Base-by-base conservation (phyloP, 345 rosid species). In the Dipteronia dyeriana region DNA sequence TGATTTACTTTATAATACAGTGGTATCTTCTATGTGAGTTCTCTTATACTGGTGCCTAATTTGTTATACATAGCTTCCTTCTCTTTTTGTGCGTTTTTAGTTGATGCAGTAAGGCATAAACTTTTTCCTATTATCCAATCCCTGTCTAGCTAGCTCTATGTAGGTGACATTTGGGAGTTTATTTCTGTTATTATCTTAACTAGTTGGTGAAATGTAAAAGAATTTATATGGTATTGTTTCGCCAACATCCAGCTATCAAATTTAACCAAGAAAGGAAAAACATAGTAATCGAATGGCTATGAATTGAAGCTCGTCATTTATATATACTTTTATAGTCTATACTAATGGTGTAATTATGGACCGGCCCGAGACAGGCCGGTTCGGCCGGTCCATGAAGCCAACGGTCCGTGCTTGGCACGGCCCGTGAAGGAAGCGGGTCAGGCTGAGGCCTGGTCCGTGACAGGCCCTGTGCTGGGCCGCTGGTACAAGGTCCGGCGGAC, bases 1-100 rank as follows among this genome's bases (percentile, higher is more conserved):
- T 53, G 47, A n/a, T 20, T 34, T 38, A 14, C 45, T 57, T 7
- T 61, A 45, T 73, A 47, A 64, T 34, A 31, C 20, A 12, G n/a
- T 75, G 59, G 7, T 19, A 20, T 11, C 47, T 17, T 62, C 16
- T 19, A 12, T 51, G 16, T 7, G 29, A 51, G 17, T 65, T 75
- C 43, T 31, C 26, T 19, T 59, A 59, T 20, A 59, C 10, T 1
- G 22, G 57, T 59, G 26, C 63, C 62, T 57, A 9, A 65, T 11
- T 16, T 65, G 41, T 65, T 16, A 65, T 10, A 31, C 43, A 34
- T 6, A 29, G 68, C 68, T 65, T 65, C 41, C 43, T 9, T 61
- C 29, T 61, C 34, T 61, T 23, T 23, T 53, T 73, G 54, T 39
- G 76, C 39, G 4, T 73, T 60, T 73, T 38, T 23, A 34, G 53